A percentile compares a stretch with the other conserved stretches of the same genome.
phyloP scores from a whole-genome alignment of 306 rosid genomes.

The Corylus americana region DNA sequence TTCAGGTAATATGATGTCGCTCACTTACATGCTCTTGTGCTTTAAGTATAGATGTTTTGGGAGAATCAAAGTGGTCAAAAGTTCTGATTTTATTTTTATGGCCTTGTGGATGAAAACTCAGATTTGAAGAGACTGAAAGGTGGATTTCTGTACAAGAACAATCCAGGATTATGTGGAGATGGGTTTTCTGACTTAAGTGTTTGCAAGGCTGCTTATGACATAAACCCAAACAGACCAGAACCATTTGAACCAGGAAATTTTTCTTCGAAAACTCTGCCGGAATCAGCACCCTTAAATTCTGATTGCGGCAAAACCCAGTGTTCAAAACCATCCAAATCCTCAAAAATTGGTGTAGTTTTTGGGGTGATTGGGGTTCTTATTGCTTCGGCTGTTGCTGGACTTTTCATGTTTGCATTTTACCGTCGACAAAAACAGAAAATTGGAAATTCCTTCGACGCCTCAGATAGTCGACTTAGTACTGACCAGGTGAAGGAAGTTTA shows the following conservation, averaged over 20 bases:
- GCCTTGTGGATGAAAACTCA: slow-evolving; percentile 32
- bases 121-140: slow-evolving; percentile 56
- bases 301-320: slow-evolving; percentile 48
- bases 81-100: slow-evolving; percentile 7
- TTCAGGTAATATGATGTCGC: slow-evolving; percentile 43
- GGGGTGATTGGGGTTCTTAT: slow-evolving; percentile 48
- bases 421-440: slow-evolving; percentile 43
- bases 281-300: slow-evolving; percentile 44
- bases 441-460: slow-evolving; percentile 38
- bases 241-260: slow-evolving; percentile 59
- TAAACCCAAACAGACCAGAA: slow-evolving; percentile 63
- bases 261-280: slow-evolving; percentile 54
- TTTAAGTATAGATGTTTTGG: background rate
- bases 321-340: slow-evolving; percentile 46
- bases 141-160: slow-evolving; percentile 65
- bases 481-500: slow-evolving; percentile 40
- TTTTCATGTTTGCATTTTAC: slow-evolving; percentile 38
- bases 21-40: background rate
- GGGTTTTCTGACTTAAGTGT: slow-evolving; percentile 53
- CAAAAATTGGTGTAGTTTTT: slow-evolving; percentile 50
- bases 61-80: background rate
- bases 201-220: slow-evolving; percentile 44
- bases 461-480: slow-evolving; percentile 39
- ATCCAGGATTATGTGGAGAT: slow-evolving; percentile 70
- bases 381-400: slow-evolving; percentile 34